These are phyloP conservation scores for Aechmea fasciata DNA, from an alignment of 176 grass and related monocot species.

Conservation along the genomic window DNA sequence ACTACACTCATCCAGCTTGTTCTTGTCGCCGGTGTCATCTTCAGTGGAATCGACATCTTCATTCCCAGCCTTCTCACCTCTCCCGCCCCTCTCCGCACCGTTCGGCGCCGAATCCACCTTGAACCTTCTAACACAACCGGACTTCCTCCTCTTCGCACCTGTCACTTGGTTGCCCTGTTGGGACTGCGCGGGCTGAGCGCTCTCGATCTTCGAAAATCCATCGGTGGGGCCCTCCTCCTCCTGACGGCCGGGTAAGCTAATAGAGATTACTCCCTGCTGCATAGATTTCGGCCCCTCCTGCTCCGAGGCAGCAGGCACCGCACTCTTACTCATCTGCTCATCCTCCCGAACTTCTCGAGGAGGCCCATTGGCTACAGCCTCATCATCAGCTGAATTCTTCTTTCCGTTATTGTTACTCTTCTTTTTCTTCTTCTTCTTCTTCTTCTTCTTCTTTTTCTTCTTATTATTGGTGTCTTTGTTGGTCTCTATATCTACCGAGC, in stretches of 20 bases:
- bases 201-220: conserved; percentile 35
- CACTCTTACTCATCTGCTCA: conserved; percentile 14
- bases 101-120: conserved; percentile 26
- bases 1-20: conserved; percentile 28
- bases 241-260: conserved; percentile 30
- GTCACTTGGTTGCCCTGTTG: conserved; percentile 53
- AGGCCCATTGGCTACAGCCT: not conserved
- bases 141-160: conserved; percentile 94
- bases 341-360: conserved; percentile 7
- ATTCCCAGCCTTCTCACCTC: conserved; percentile 27
- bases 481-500: too few species aligned
- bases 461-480: not conserved
- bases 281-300: not conserved
- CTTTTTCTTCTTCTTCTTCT: not conserved
- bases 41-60: conserved; percentile 45
- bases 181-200: conserved; percentile 25
- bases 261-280: conserved; percentile 16
- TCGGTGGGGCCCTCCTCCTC: conserved; percentile 30
- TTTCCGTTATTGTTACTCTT: not conserved
- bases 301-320: not conserved
- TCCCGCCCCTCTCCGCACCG: conserved; percentile 19
- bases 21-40: conserved; percentile 50
- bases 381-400: not conserved
- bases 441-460: not conserved
- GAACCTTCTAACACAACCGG: conserved; percentile 83